phyloP scores from a whole-genome alignment of 352 stramenopile species.

The Pythium aquatile region DNA sequence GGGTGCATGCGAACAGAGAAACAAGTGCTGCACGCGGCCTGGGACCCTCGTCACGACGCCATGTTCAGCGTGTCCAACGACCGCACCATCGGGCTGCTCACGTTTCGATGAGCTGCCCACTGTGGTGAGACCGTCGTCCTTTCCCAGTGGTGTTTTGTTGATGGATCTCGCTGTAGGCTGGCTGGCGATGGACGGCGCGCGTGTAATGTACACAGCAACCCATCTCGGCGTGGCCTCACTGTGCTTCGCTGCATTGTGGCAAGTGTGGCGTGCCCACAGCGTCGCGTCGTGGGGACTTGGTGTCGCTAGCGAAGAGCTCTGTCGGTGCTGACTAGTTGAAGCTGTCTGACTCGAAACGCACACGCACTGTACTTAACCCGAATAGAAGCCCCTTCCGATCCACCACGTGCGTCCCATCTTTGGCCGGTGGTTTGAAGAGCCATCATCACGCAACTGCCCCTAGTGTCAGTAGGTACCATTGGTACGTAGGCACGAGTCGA shows the following conservation, averaged over 20 bases:
- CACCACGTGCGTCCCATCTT: background rate
- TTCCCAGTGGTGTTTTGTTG: background rate
- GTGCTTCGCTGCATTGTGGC: constrained; percentile 6
- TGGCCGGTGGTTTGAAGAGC: constrained; percentile 28
- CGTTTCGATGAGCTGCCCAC: constrained; percentile 39
- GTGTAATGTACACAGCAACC: background rate
- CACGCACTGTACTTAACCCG: constrained; percentile 4
- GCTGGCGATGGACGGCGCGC: background rate
- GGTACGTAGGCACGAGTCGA: constrained; percentile 2
- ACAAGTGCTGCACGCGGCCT: constrained; percentile 84
- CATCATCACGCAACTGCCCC: constrained; percentile 8
- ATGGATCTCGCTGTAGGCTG: too few relatives aligned
- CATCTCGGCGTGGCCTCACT: background rate
- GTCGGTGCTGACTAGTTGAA: constrained; percentile 26
- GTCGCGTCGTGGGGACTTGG: background rate
- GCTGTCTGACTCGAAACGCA: background rate
- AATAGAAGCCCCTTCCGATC: constrained; percentile 13
- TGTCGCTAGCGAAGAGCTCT: constrained; percentile 3
- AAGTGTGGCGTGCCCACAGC: background rate
- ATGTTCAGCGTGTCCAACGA: constrained; percentile 87
- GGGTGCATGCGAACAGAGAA: constrained; percentile 43
- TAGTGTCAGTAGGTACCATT: background rate
- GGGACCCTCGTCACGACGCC: constrained; percentile 79
- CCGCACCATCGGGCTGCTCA: constrained; percentile 70
- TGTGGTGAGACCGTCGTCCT: background rate